phyloP scores from a whole-genome alignment of 2,329 filamentous ascomycete species.

The Fusarium stilboides region DNA sequence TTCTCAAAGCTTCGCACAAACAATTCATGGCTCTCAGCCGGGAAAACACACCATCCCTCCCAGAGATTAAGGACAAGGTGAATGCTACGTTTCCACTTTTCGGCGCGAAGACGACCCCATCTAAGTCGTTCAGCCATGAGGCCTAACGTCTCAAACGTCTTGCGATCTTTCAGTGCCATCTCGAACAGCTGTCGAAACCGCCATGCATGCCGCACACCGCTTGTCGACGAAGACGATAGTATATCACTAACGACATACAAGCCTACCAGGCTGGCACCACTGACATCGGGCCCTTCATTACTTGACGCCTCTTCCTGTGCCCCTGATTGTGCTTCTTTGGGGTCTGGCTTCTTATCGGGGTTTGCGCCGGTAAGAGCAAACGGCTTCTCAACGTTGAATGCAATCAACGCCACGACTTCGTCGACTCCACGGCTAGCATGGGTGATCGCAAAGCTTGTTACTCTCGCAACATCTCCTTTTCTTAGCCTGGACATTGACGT shows the following conservation, averaged over 20 bases:
- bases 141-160: constrained; percentile 83
- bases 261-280: constrained; percentile 81
- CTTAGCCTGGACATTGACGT: constrained; percentile 80
- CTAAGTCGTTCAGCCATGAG: constrained; percentile 77
- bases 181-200: constrained; percentile 88
- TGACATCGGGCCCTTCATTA: constrained; percentile 71
- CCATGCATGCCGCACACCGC: constrained; percentile 87
- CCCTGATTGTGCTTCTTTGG: constrained; percentile 51
- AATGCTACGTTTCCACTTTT: constrained; percentile 88
- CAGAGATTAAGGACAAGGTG: constrained; percentile 78
- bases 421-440: constrained; percentile 89
- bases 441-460: constrained; percentile 90
- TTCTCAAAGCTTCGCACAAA: constrained; percentile 81
- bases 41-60: constrained; percentile 81
- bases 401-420: constrained; percentile 91
- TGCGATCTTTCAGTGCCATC: constrained; percentile 74
- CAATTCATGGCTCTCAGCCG: constrained; percentile 78
- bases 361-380: constrained; percentile 82
- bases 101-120: constrained; percentile 86
- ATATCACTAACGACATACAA: constrained; percentile 86
- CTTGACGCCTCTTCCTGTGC: constrained; percentile 56
- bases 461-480: constrained; percentile 87
- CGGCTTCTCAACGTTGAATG: constrained; percentile 85
- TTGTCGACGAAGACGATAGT: constrained; percentile 81
- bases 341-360: constrained; percentile 63